Evolutionary conservation across 2,329 filamentous ascomycete species (phyloP).

Genomic region (Pseudogymnoascus pannorum): DNA sequence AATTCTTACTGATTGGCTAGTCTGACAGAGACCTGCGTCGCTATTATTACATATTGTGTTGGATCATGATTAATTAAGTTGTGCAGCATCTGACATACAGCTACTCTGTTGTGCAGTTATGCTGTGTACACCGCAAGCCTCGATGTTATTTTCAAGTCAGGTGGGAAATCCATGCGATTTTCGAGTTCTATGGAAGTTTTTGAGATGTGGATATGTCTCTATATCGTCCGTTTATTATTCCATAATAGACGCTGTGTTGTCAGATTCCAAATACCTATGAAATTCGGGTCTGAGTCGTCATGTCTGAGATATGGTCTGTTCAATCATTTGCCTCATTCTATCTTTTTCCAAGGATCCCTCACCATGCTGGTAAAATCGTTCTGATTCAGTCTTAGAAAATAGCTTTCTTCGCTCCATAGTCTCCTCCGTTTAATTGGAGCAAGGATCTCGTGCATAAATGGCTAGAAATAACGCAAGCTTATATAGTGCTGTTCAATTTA

Average conservation of each 20-base stretch:
- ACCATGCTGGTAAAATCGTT: not conserved
- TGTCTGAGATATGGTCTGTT: not conserved
- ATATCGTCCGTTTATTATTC: not conserved
- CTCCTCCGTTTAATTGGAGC: not conserved
- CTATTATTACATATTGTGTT: slow-evolving; percentile 1
- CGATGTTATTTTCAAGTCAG: not conserved
- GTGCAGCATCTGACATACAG: not conserved
- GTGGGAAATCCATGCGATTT: not conserved
- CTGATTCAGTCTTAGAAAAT: not conserved
- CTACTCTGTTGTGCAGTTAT: not conserved
- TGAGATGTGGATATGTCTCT: not conserved
- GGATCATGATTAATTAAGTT: not conserved
- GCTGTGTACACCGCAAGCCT: not conserved
- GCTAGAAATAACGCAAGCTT: not conserved
- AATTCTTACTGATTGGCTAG: not conserved
- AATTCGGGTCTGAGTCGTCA: not conserved
- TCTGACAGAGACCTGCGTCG: not conserved
- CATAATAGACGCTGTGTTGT: not conserved
- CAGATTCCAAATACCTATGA: not conserved
- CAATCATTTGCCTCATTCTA: not conserved
- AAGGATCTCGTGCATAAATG: not conserved
- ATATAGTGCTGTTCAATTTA: not conserved
- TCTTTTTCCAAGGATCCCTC: not conserved
- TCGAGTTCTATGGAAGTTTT: not conserved
- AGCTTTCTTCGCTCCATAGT: not conserved